phyloP scores from a whole-genome alignment of 2,329 filamentous ascomycete species.

The Curvularia hawaiiensis region DNA sequence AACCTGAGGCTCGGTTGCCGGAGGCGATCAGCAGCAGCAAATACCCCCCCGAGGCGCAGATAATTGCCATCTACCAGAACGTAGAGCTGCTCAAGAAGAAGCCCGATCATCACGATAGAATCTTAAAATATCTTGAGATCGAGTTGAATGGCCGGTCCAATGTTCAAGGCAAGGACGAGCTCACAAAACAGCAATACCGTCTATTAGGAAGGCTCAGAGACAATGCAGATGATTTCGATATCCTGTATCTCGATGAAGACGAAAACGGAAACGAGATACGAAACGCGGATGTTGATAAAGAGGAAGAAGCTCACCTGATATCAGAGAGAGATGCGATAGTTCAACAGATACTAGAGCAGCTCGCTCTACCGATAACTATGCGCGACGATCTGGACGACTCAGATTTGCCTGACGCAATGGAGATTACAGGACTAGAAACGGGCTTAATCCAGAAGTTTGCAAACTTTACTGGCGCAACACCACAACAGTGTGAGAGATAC shows the following conservation, averaged over 20 bases:
- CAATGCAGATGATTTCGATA: neutral
- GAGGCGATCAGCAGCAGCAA: neutral
- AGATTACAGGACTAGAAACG: neutral
- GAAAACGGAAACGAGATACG: neutral
- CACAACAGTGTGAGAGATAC: neutral
- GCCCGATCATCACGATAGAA: neutral
- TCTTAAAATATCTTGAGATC: constrained; percentile 3
- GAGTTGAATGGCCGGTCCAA: neutral
- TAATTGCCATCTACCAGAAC: constrained; percentile 6
- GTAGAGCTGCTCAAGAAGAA: neutral
- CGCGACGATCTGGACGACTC: neutral
- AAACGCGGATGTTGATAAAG: neutral
- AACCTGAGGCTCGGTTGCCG: neutral
- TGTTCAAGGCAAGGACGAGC: neutral
- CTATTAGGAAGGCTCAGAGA: neutral
- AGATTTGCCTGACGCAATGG: neutral
- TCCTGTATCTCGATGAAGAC: neutral
- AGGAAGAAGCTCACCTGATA: neutral
- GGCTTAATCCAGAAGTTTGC: neutral
- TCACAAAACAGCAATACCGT: constrained; percentile 3
- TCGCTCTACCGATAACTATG: neutral
- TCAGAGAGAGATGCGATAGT: constrained; percentile 1
- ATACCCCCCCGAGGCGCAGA: constrained; percentile 1
- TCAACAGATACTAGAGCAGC: constrained; percentile 5
- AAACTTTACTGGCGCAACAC: neutral